These are phyloP conservation scores for Plasmodiophora brassicae DNA, from an alignment of 208 protist species.

Conservation along the genomic window DNA sequence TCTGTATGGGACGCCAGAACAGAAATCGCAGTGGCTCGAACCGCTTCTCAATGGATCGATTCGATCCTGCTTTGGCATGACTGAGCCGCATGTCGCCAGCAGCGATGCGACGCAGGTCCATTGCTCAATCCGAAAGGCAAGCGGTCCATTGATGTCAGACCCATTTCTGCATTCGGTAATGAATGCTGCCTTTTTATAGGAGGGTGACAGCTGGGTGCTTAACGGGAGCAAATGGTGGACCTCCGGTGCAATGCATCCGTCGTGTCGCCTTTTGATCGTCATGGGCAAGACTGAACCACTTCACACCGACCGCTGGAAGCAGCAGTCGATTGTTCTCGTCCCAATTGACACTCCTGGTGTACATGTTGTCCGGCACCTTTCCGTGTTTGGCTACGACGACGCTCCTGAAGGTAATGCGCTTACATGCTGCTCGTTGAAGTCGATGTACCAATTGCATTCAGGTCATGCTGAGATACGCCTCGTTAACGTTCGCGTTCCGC, in stretches of 20 bases:
- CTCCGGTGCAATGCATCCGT: conserved; percentile 27
- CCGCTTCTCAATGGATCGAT: conserved; percentile 9
- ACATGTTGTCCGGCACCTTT: conserved; percentile 56
- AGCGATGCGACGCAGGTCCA: conserved; percentile 58
- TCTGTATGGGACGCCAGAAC: conserved; percentile 67
- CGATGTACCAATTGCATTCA: neutral
- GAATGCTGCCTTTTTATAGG: neutral
- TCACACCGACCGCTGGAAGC: conserved; percentile 47
- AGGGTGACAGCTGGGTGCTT: neutral
- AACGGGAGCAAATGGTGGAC: conserved; percentile 37
- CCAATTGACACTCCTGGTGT: conserved; percentile 63
- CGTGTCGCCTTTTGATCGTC: neutral
- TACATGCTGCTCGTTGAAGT: neutral
- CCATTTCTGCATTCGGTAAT: neutral
- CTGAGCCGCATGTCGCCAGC: conserved; percentile 49
- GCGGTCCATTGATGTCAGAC: neutral
- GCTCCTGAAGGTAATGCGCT: conserved; percentile 54
- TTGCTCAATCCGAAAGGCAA: conserved; percentile 34
- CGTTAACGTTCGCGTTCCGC: conserved; percentile 38
- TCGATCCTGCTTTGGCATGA: conserved; percentile 32
- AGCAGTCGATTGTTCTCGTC: conserved; percentile 76
- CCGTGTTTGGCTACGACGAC: conserved; percentile 70
- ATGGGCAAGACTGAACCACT: conserved; percentile 9
- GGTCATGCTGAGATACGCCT: conserved; percentile 57
- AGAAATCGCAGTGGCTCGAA: neutral